phyloP scores from a whole-genome alignment of 768 basidiomycete species.

The Grammothele lineata region DNA sequence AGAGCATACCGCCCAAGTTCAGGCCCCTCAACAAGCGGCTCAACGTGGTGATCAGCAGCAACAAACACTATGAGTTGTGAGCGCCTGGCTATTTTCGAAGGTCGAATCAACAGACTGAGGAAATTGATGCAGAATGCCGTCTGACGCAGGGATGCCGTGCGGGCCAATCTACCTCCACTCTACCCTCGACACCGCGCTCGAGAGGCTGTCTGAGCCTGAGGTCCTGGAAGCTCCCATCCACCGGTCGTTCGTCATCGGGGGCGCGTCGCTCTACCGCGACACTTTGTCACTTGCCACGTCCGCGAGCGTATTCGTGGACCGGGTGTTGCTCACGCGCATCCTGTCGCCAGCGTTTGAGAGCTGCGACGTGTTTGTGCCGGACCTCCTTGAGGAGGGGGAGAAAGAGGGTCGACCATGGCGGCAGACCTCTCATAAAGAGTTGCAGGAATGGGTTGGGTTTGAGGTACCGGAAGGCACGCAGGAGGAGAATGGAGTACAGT shows the following conservation, averaged over 20 bases:
- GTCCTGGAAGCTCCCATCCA: constrained; percentile 32
- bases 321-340: constrained; percentile 85
- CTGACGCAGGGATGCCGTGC: constrained; percentile 5
- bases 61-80: constrained; percentile 58
- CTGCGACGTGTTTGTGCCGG: constrained; percentile 86
- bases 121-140: constrained; percentile 7
- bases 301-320: constrained; percentile 51
- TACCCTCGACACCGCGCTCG: constrained; percentile 41
- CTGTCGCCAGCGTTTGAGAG: constrained; percentile 66
- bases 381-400: constrained; percentile 44
- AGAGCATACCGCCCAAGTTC: constrained; percentile 85
- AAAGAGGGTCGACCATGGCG: constrained; percentile 40
- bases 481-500: constrained; percentile 78
- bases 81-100: too few relatives aligned
- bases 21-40: constrained; percentile 71
- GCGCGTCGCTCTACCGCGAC: constrained; percentile 78
- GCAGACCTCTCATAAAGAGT: constrained; percentile 53
- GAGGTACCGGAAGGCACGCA: constrained; percentile 72
- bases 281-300: constrained; percentile 43
- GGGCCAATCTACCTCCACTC: constrained; percentile 32
- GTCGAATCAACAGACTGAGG: not conserved
- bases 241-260: constrained; percentile 85
- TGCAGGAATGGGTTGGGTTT: constrained; percentile 77
- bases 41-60: constrained; percentile 76
- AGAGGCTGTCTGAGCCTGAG: constrained; percentile 23